Evolutionary conservation across 1,284 basidiomycete species (phyloP).

Genomic region (Melampsora americana): DNA sequence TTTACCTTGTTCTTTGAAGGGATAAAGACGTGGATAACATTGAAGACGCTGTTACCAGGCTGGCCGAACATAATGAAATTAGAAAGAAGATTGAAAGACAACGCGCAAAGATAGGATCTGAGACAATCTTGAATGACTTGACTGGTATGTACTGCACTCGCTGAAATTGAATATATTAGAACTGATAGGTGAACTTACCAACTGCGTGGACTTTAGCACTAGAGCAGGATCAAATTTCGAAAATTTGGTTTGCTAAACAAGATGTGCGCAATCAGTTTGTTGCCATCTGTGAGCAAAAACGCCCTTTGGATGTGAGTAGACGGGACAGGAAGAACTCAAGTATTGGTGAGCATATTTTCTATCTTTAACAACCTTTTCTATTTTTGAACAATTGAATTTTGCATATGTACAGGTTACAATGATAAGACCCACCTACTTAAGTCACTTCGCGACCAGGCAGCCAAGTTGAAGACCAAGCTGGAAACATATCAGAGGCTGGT

Average conservation of each 20-base stretch:
- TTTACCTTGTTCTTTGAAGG: too few species aligned
- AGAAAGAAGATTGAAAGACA: too few species aligned
- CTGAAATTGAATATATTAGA: too few species aligned
- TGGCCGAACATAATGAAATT: too few species aligned
- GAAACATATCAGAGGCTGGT: not conserved
- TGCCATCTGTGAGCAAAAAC: conserved; percentile 1
- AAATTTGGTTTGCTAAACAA: conserved; percentile 3
- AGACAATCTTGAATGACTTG: too few species aligned
- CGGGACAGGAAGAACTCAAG: not conserved
- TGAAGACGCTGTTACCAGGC: too few species aligned
- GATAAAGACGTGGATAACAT: too few species aligned
- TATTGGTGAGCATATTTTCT: not conserved
- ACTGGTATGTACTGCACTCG: too few species aligned
- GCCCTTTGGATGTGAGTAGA: not conserved
- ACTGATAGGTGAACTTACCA: too few species aligned
- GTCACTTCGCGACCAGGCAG: not conserved
- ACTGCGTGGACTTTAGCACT: not conserved
- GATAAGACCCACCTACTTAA: not conserved
- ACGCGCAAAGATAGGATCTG: too few species aligned
- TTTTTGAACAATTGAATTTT: not conserved
- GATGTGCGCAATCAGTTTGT: not conserved
- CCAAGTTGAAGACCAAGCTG: not conserved
- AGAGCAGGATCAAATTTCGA: not conserved
- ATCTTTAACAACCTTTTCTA: not conserved
- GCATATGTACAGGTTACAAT: not conserved